Evolutionary conservation across 2,329 filamentous ascomycete species (phyloP).

Genomic region (Biscogniauxia sp.): DNA sequence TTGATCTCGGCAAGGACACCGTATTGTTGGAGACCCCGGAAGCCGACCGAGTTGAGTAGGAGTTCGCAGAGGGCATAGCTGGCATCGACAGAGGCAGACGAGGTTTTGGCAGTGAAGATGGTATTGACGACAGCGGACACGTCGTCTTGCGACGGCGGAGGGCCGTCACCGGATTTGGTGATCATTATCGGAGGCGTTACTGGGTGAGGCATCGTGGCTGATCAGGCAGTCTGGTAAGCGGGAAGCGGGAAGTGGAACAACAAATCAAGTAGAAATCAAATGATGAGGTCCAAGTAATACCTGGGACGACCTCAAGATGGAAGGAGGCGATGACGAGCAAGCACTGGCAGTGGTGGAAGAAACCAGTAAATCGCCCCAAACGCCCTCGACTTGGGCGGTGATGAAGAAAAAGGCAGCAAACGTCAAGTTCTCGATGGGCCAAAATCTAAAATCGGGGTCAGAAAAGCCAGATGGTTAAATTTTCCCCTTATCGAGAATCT

Average conservation of each 20-base stretch:
- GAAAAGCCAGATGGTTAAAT: constrained; percentile 8
- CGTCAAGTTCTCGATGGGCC: constrained; percentile 1
- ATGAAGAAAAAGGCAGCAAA: constrained; percentile 3
- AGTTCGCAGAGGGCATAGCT: constrained; percentile 61
- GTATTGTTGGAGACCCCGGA: constrained; percentile 51
- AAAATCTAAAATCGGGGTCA: neutral
- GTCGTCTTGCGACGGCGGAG: constrained; percentile 63
- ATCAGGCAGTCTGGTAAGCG: constrained; percentile 5
- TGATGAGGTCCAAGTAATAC: constrained; percentile 1
- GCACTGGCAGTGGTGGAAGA: constrained; percentile 14
- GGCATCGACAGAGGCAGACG: constrained; percentile 65
- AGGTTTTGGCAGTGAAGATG: constrained; percentile 68
- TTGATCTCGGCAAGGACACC: constrained; percentile 55
- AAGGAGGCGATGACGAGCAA: constrained; percentile 12
- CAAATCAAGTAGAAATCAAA: neutral
- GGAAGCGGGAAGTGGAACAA: neutral
- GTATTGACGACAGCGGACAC: constrained; percentile 62
- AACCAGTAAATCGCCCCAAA: constrained; percentile 17
- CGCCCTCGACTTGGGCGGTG: constrained; percentile 3
- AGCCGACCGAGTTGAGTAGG: constrained; percentile 53
- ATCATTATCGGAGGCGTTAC: constrained; percentile 49
- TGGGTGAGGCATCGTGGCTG: constrained; percentile 45
- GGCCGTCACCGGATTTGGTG: constrained; percentile 40
- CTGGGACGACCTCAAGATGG: too few species aligned
- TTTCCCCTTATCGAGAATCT: constrained; percentile 18